Evolutionary conservation across 2,329 filamentous ascomycete species (phyloP), one percentile per base, ranked within the genome.

Genomic region (Hypoxylon sp.): DNA sequence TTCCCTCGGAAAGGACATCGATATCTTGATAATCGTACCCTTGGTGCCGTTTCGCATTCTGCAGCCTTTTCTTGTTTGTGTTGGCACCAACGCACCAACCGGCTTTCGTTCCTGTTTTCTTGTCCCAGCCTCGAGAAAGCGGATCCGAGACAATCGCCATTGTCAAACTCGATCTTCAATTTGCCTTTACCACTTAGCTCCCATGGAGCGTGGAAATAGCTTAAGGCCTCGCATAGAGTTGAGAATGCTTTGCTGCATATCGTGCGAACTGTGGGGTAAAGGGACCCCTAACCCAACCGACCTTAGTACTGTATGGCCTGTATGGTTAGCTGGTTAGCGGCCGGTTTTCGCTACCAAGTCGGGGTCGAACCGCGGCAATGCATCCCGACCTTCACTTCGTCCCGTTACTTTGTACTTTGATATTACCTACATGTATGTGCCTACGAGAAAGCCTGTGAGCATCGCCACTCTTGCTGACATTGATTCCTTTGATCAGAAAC

Each of bases 251-350:
- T n/a, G n/a, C n/a, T n/a, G n/a, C n/a, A n/a, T n/a, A n/a, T n/a
- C n/a, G n/a, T 35, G 31, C 5, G 43, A 48, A 43, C 33, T 55
- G 60, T 58, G 61, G 58, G 58, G 57, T 61, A 61, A 21, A 20
- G n/a, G n/a, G n/a, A n/a, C n/a, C n/a, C n/a, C n/a, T n/a, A n/a
- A n/a, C n/a, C n/a, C n/a, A n/a, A n/a, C n/a, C n/a, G n/a, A n/a
- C n/a, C n/a, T n/a, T n/a, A n/a, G n/a, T n/a, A n/a, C n/a, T n/a
- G n/a, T 10, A 24, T 4, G 26, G 21, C 3, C 43, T 9, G 15
- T 29, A 8, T 13, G 35, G 47, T 21, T 21, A 15, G 38, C n/a
- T n/a, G n/a, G n/a, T n/a, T n/a, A 60, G 62, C 55, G 58, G 58
- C 62, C 58, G 62, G 24, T 62, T 51, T 50, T 62, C 55, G 58